phyloP scores from a whole-genome alignment of 1,284 basidiomycete genomes.

The Neonothopanus nambi region DNA sequence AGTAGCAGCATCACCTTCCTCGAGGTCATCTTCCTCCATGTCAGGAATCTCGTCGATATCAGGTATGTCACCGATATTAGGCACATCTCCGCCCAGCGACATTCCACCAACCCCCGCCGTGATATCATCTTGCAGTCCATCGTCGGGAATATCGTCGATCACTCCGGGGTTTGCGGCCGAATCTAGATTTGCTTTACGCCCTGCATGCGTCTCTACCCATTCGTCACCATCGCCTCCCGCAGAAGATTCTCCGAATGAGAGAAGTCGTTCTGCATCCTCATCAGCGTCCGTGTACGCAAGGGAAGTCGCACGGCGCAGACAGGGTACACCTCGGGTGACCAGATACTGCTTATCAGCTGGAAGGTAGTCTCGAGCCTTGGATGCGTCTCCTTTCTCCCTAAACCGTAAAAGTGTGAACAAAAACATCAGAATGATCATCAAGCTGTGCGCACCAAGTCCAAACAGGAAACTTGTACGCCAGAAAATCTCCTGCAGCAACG shows the following conservation, averaged over 20 bases:
- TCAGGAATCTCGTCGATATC: slow-evolving; percentile 82
- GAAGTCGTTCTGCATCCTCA: slow-evolving; percentile 89
- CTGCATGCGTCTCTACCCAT: slow-evolving; percentile 87
- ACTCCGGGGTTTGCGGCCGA: slow-evolving; percentile 54
- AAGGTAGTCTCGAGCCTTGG: slow-evolving; percentile 87
- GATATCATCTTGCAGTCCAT: slow-evolving; percentile 51
- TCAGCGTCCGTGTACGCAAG: slow-evolving; percentile 94
- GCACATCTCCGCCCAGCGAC: slow-evolving; percentile 38
- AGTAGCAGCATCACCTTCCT: slow-evolving; percentile 84
- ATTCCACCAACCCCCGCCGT: slow-evolving; percentile 42
- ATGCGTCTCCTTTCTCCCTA: slow-evolving; percentile 89
- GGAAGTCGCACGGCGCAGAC: slow-evolving; percentile 86
- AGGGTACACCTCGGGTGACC: slow-evolving; percentile 90
- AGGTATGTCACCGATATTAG: slow-evolving; percentile 12
- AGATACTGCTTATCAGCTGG: slow-evolving; percentile 96
- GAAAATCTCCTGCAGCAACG: slow-evolving; percentile 92
- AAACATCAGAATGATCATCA: not conserved
- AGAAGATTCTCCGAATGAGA: slow-evolving; percentile 71
- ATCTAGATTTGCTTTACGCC: slow-evolving; percentile 55
- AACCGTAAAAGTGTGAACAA: not conserved
- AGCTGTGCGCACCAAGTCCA: slow-evolving; percentile 79
- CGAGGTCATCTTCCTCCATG: slow-evolving; percentile 85
- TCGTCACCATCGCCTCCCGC: slow-evolving; percentile 66
- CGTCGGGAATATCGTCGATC: slow-evolving; percentile 85
- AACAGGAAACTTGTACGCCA: slow-evolving; percentile 94